These are phyloP conservation scores for Phytophthora agathidicida DNA, from an alignment of 352 stramenopile genomes.

Conservation along the genomic window DNA sequence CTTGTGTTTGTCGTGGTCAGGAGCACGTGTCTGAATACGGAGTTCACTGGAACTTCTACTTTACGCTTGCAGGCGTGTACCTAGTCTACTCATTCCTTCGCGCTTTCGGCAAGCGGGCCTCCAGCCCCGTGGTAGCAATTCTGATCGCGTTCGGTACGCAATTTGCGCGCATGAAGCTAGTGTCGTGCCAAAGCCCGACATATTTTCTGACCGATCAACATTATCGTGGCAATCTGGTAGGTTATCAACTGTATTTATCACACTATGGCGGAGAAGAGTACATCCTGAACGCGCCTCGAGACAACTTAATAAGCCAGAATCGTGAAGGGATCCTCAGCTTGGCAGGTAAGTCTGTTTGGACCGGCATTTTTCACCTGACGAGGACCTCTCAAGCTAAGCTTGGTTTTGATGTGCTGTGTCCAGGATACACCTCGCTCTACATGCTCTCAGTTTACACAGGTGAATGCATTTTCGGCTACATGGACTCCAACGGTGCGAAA, in stretches of 20 bases:
- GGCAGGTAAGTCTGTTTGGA: conserved; percentile 49
- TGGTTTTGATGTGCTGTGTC: background rate
- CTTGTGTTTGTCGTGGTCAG: conserved; percentile 34
- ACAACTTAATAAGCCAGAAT: conserved; percentile 92
- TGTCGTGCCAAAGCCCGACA: no score
- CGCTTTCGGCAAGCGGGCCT: conserved; percentile 52
- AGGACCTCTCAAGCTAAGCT: no score
- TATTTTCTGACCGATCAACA: background rate
- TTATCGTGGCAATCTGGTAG: conserved; percentile 30
- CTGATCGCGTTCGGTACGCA: conserved; percentile 49
- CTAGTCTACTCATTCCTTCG: conserved; percentile 68
- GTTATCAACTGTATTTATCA: conserved; percentile 87
- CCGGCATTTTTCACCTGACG: no score
- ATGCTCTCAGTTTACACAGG: conserved; percentile 73
- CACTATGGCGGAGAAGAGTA: conserved; percentile 76
- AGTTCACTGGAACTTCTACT: conserved; percentile 99
- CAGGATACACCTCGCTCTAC: conserved; percentile 93
- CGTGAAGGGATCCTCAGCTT: conserved; percentile 95
- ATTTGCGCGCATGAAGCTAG: background rate
- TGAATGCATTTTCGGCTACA: conserved; percentile 70
- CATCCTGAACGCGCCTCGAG: conserved; percentile 71
- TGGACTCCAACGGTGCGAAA: conserved; percentile 64
- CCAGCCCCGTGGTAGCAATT: conserved; percentile 46
- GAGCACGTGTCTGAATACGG: conserved; percentile 99
- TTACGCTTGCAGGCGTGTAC: conserved; percentile 92